Percentiles rank a stretch among this genome's conserved stretches.
Conservation (phyloP, 148 eudicot genomes). For the Rhododendron vialii region DNA sequence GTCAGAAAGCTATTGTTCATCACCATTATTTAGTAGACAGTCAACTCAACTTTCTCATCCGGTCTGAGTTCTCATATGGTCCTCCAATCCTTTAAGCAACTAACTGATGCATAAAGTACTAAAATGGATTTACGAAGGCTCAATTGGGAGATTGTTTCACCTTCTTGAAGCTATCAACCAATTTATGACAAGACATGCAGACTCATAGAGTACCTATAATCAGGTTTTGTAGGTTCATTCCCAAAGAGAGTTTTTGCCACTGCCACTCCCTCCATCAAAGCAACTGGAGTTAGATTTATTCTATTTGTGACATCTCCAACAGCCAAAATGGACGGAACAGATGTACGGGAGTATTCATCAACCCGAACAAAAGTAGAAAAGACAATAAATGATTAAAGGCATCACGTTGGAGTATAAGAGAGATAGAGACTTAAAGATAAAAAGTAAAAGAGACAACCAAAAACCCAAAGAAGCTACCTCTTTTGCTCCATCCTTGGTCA, state of each 20-base stretch:
- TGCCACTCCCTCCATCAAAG: constrained; percentile 97
- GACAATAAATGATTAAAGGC: background rate
- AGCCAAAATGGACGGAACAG: constrained; percentile 98
- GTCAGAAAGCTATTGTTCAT: constrained; percentile 4
- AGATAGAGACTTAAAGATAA: background rate
- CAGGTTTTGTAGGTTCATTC: constrained; percentile 89
- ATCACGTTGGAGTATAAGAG: background rate
- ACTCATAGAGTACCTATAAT: constrained; percentile 51
- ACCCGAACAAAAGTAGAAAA: constrained; percentile 38
- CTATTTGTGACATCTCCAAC: constrained; percentile 98
- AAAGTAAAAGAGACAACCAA: background rate
- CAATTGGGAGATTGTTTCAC: background rate
- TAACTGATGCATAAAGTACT: background rate
- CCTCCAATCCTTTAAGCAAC: background rate
- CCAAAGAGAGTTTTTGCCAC: constrained; percentile 84
- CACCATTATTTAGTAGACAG: background rate
- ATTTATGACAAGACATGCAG: background rate
- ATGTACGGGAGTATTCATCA: constrained; percentile 76
- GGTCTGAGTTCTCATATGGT: background rate
- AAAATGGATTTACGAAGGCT: background rate
- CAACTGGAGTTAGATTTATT: constrained; percentile 90
- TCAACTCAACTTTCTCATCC: background rate
- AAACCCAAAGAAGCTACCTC: constrained; percentile 42
- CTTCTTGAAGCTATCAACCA: background rate
- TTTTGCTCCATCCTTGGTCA: constrained; percentile 76